A percentile compares a stretch with the other conserved stretches of the same genome.
phyloP scores from a whole-genome alignment of 2,329 filamentous ascomycete species.

The Sporothrix pallida region DNA sequence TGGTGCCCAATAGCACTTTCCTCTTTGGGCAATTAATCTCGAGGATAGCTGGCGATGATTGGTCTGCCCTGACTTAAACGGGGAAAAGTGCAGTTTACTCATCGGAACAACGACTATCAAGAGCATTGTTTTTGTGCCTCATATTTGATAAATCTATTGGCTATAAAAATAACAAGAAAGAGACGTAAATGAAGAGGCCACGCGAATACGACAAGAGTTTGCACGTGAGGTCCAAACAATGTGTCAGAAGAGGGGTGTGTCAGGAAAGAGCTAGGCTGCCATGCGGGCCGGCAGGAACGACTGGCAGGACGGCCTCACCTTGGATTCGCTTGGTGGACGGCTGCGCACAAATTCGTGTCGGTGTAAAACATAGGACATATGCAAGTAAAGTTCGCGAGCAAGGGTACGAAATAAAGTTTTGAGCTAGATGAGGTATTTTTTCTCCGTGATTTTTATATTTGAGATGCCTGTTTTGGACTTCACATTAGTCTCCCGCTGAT shows the following conservation, averaged over 20 bases:
- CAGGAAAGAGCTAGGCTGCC: slow-evolving; percentile 18
- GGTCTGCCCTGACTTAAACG: neutral
- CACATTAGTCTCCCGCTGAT: too few species aligned
- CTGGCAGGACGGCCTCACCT: slow-evolving; percentile 12
- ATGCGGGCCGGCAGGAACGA: neutral
- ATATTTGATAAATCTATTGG: neutral
- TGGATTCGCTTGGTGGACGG: neutral
- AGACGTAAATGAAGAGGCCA: neutral
- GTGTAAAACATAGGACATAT: neutral
- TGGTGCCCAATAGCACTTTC: neutral
- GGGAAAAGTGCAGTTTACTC: neutral
- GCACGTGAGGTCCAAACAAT: neutral
- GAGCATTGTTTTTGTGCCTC: neutral
- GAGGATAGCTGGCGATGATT: neutral
- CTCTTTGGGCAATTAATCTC: slow-evolving; percentile 5
- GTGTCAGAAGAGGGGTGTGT: neutral
- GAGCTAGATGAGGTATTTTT: neutral
- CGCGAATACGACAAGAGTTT: neutral
- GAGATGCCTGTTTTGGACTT: neutral
- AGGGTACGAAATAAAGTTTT: neutral
- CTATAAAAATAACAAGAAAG: neutral
- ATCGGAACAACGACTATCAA: neutral
- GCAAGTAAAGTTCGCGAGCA: neutral
- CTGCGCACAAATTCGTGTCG: neutral
- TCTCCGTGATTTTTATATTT: neutral